A percentile compares a stretch with the other conserved stretches of the same genome.
Conservation (phyloP, 331 rosid genomes). For the Rhamnella rubrinervis region DNA sequence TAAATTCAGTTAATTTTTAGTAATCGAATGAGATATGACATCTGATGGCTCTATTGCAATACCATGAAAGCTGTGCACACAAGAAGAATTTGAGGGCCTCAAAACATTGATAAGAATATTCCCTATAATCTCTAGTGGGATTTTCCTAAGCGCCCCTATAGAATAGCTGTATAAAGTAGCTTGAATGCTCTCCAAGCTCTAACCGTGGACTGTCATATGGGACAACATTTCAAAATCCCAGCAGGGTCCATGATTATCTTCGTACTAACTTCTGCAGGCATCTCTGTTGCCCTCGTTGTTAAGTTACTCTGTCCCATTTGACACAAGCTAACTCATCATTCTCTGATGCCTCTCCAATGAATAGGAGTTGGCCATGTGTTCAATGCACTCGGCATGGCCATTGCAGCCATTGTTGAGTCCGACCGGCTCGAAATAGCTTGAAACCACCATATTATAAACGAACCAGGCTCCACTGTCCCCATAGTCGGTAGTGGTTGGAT, state of each 20-base stretch:
- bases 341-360: constrained; percentile 40
- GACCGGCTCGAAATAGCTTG: constrained; percentile 38
- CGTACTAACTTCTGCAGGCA: constrained; percentile 21
- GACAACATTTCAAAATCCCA: constrained; percentile 50
- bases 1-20: too few species aligned
- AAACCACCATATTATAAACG: background rate
- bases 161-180: constrained; percentile 42
- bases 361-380: constrained; percentile 53
- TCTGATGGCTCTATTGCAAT: constrained; percentile 39
- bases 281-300: constrained; percentile 41
- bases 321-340: constrained; percentile 29
- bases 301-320: constrained; percentile 39
- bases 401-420: constrained; percentile 56
- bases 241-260: constrained; percentile 41
- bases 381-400: constrained; percentile 31
- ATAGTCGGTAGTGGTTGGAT: constrained; percentile 45
- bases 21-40: constrained; percentile 39
- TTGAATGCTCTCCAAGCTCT: constrained; percentile 58
- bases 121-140: constrained; percentile 43
- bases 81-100: constrained; percentile 58
- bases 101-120: constrained; percentile 42
- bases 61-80: constrained; percentile 55
- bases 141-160: constrained; percentile 45
- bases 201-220: constrained; percentile 53
- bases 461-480: background rate